phyloP scores from a whole-genome alignment of 257 asterid genomes.

The Scutellaria barbata region DNA sequence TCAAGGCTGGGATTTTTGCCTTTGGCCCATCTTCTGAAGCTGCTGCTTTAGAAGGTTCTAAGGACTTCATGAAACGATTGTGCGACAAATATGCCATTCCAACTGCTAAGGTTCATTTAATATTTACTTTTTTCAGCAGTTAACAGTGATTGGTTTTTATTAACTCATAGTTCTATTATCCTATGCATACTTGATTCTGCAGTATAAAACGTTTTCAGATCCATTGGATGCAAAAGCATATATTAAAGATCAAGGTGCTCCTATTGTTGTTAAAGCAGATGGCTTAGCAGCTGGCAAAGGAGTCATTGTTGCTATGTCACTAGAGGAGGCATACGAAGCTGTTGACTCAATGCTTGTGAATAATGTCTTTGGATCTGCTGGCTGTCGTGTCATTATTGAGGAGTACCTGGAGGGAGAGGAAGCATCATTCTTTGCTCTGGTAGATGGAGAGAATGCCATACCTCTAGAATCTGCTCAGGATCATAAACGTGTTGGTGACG shows the following conservation, averaged over 20 bases:
- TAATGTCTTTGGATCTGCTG: slow-evolving; percentile 80
- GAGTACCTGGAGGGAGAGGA: slow-evolving; percentile 94
- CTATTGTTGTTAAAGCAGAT: slow-evolving; percentile 89
- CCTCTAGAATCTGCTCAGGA: slow-evolving; percentile 95
- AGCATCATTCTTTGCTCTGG: slow-evolving; percentile 92
- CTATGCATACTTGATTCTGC: slow-evolving; percentile 38
- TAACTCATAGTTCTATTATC: not conserved
- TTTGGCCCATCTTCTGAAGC: slow-evolving; percentile 97
- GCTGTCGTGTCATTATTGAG: slow-evolving; percentile 72
- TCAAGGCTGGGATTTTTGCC: slow-evolving; percentile 75
- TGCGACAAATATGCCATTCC: slow-evolving; percentile 93
- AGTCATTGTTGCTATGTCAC: slow-evolving; percentile 79
- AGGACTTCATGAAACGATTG: slow-evolving; percentile 83
- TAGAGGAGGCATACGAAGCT: slow-evolving; percentile 82
- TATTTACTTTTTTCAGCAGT: not conserved
- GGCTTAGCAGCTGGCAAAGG: slow-evolving; percentile 98
- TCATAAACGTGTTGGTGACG: slow-evolving; percentile 94
- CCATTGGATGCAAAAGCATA: slow-evolving; percentile 73
- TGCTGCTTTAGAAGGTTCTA: slow-evolving; percentile 93
- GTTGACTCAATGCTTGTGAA: slow-evolving; percentile 85
- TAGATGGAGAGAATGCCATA: slow-evolving; percentile 89
- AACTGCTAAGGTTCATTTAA: slow-evolving; percentile 75
- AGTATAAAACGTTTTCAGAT: slow-evolving; percentile 79
- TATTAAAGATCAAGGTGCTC: slow-evolving; percentile 73
- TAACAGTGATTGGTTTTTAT: not conserved